Evolutionary conservation across 139 green algal genomes (phyloP).

Genomic region (Limnomonas spitsbergensis): DNA sequence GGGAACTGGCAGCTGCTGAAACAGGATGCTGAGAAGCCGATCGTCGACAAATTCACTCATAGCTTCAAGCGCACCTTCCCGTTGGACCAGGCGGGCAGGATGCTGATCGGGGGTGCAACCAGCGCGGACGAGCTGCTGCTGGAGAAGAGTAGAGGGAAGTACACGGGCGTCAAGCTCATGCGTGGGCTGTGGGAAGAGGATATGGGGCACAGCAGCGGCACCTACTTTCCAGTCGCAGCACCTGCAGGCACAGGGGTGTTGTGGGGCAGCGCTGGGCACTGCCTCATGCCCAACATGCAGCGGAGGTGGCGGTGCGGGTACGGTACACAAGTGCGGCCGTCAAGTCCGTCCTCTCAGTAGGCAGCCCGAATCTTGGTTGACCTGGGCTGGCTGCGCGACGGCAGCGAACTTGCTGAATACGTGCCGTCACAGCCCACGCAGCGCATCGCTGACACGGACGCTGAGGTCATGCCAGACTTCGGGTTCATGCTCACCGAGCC

Average conservation of each 20-base stretch:
- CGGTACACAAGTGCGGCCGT: slow-evolving; percentile 2
- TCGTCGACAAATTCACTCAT: slow-evolving; percentile 2
- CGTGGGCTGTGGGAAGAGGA: slow-evolving; percentile 17
- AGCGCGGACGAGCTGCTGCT: slow-evolving; percentile 18
- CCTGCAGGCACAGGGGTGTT: slow-evolving; percentile 8
- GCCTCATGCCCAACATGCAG: slow-evolving; percentile 13
- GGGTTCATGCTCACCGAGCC: slow-evolving; percentile 15
- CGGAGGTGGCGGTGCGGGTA: slow-evolving; percentile 20
- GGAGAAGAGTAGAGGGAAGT: slow-evolving; percentile 9
- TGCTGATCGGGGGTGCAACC: background rate
- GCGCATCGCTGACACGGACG: slow-evolving; percentile 9
- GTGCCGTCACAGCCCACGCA: slow-evolving; percentile 16
- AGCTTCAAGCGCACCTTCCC: slow-evolving; percentile 23
- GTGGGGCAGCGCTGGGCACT: slow-evolving; percentile 23
- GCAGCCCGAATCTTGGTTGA: background rate
- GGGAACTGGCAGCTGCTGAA: slow-evolving; percentile 18
- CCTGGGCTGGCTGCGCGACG: slow-evolving; percentile 5
- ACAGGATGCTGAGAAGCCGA: slow-evolving; percentile 7
- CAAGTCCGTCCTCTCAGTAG: background rate
- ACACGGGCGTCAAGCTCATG: slow-evolving; percentile 21
- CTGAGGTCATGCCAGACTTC: slow-evolving; percentile 15
- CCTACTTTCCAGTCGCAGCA: slow-evolving; percentile 19
- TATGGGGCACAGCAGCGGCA: slow-evolving; percentile 1
- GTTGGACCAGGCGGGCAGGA: slow-evolving; percentile 1
- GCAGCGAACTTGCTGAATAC: slow-evolving; percentile 16